Evolutionary conservation across 2,329 filamentous ascomycete genomes (phyloP).

Genomic region (Xylaria sp.): DNA sequence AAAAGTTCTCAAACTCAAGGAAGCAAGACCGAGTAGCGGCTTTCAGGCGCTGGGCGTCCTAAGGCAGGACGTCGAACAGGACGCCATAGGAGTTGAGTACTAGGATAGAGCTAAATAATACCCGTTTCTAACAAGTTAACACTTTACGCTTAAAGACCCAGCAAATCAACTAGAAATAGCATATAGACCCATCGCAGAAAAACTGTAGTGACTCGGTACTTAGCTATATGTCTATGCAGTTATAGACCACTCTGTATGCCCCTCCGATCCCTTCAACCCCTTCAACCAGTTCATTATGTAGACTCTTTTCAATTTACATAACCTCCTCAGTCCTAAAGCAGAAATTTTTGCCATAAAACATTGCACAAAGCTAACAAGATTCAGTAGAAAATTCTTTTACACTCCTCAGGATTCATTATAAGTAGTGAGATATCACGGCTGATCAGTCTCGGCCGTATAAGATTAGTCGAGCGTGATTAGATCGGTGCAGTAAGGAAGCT

Average conservation of each 20-base stretch:
- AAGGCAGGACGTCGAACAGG: not conserved
- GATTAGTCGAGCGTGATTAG: not conserved
- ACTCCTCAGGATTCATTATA: not conserved
- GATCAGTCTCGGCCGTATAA: not conserved
- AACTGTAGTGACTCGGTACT: too few species aligned
- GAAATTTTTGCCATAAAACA: slow-evolving; percentile 8
- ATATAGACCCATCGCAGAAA: too few species aligned
- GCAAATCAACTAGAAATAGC: too few species aligned
- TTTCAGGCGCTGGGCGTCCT: slow-evolving; percentile 40
- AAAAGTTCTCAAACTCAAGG: slow-evolving; percentile 31
- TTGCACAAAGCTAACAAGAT: slow-evolving; percentile 1
- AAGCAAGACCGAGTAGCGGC: slow-evolving; percentile 21
- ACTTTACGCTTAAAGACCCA: too few species aligned
- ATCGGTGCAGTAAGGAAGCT: not conserved
- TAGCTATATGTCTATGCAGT: too few species aligned
- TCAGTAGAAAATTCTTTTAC: not conserved
- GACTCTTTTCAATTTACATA: not conserved
- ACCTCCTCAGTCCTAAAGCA: not conserved
- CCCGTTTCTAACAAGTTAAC: too few species aligned
- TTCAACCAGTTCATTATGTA: not conserved
- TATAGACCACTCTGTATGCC: not conserved
- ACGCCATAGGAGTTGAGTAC: too few species aligned
- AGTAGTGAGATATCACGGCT: not conserved
- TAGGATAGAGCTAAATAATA: too few species aligned
- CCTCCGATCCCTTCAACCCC: not conserved